Percentiles rank a stretch among this genome's conserved stretches.
Conservation (phyloP, 352 stramenopile species). For the Phytophthora sp. region DNA sequence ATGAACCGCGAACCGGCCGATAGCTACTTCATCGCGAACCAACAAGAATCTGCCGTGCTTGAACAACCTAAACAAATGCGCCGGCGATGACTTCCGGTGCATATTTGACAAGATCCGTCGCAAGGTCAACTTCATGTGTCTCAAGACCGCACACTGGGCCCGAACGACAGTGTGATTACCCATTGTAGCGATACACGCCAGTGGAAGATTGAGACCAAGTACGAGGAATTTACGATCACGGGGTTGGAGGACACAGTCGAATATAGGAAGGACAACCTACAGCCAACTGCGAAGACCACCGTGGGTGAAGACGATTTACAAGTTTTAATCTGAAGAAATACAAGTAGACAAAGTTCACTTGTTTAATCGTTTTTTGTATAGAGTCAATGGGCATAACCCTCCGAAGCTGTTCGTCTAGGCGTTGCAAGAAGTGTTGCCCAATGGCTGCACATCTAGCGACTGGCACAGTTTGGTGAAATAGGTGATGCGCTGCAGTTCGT, state of each 20-base stretch:
- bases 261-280: constrained; percentile 41
- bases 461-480: constrained; percentile 39
- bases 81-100: constrained; percentile 8
- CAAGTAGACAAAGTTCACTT: no score
- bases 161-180: constrained; percentile 41
- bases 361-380: no score
- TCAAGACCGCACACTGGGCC: constrained; percentile 40
- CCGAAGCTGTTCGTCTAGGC: no score
- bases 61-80: constrained; percentile 43
- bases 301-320: no score
- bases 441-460: constrained; percentile 33
- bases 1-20: constrained; percentile 41
- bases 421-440: constrained; percentile 45
- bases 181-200: constrained; percentile 45
- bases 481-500: constrained; percentile 46
- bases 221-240: constrained; percentile 29
- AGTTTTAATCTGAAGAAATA: no score
- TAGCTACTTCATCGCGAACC: constrained; percentile 29
- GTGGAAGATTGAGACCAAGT: constrained; percentile 33
- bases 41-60: constrained; percentile 46
- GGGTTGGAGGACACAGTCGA: constrained; percentile 35
- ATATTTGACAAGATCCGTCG: constrained; percentile 33
- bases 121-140: constrained; percentile 46
- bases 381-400: no score
- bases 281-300: no score